Evolutionary conservation across 345 rosid genomes (phyloP), one percentile per base, ranked within the genome.

Genomic region (Triadica sebifera): DNA sequence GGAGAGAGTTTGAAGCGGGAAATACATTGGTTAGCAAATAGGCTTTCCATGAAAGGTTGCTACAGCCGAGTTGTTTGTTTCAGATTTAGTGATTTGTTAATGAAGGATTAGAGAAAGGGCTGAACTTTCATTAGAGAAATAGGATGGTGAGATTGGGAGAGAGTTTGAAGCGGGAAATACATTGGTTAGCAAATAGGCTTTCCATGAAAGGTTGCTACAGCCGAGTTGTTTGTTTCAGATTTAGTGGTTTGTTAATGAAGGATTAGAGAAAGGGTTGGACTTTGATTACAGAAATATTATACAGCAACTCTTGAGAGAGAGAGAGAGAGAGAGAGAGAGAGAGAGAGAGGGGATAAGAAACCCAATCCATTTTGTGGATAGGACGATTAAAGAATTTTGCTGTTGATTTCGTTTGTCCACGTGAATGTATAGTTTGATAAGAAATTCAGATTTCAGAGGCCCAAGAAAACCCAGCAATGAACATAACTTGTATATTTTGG

Each of bases 11-110:
- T 82, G 81, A 85, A 83, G 72, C 81, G 84, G 57, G 84, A 83
- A 37, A 86, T 77, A 63, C 86, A 79, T 16, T 84, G 89, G 74
- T 84, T 83, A 9, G 73, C 50, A 15, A 86, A 65, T 63, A 87
- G 85, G 76, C 89, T 67, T 37, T 89, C 88, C 94, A 87, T 90
- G 63, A 77, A 34, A 49, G n/a, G 63, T 56, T 15, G 59, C 55
- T 39, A 25, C 1, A 29, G 2, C 62, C 34, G 34, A 29, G 34
- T 1, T 29, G 34, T 29, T 29, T 29, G 34, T 29, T 29, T 29
- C 34, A 29, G 34, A 29, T 29, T 29, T 29, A 12, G 17, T 34
- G 52, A 7, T 6, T n/a, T 8, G 56, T 17, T n/a, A 37, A 6
- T 63, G 37, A 39, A 12, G 37, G n/a, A 37, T 6, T 1, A 19